Evolutionary conservation across 2,329 filamentous ascomycete species (phyloP).

Genomic region (Aspergillus neoniger): DNA sequence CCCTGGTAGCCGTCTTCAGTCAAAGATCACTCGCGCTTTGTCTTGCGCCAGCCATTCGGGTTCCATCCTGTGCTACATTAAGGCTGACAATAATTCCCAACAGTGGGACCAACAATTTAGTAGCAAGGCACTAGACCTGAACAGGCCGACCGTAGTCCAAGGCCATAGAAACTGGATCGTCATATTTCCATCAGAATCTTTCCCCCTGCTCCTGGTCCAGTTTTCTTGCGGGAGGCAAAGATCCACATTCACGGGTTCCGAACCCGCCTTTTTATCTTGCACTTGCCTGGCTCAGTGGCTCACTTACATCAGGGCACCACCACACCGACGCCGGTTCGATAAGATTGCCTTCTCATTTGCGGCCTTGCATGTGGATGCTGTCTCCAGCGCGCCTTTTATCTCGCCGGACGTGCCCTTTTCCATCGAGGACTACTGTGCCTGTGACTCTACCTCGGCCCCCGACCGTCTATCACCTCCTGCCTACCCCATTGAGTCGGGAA

Average conservation of each 20-base stretch:
- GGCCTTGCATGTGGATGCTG: slow-evolving; percentile 23
- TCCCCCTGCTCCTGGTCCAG: slow-evolving; percentile 2
- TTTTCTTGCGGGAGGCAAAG: slow-evolving; percentile 13
- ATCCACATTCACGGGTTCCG: slow-evolving; percentile 25
- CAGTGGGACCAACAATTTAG: neutral
- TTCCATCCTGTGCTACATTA: neutral
- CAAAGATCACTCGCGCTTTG: neutral
- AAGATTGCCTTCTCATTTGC: slow-evolving; percentile 5
- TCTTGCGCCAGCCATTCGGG: neutral
- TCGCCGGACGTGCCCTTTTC: slow-evolving; percentile 29
- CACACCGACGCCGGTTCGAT: neutral
- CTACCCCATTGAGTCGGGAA: slow-evolving; percentile 16
- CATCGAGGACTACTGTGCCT: slow-evolving; percentile 21
- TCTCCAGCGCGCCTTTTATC: slow-evolving; percentile 21
- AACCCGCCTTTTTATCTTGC: slow-evolving; percentile 20
- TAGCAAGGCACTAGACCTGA: neutral
- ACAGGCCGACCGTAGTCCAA: neutral
- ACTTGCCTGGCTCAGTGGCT: neutral
- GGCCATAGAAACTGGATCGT: slow-evolving; percentile 8
- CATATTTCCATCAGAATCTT: slow-evolving; percentile 4
- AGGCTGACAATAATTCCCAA: slow-evolving; percentile 3
- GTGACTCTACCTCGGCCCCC: slow-evolving; percentile 33
- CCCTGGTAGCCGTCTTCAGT: neutral
- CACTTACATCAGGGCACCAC: slow-evolving; percentile 23
- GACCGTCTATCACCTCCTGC: slow-evolving; percentile 25